Evolutionary conservation across 345 rosid species (phyloP), one percentile per base, ranked within the genome.

Genomic region (Linum lewisii): DNA sequence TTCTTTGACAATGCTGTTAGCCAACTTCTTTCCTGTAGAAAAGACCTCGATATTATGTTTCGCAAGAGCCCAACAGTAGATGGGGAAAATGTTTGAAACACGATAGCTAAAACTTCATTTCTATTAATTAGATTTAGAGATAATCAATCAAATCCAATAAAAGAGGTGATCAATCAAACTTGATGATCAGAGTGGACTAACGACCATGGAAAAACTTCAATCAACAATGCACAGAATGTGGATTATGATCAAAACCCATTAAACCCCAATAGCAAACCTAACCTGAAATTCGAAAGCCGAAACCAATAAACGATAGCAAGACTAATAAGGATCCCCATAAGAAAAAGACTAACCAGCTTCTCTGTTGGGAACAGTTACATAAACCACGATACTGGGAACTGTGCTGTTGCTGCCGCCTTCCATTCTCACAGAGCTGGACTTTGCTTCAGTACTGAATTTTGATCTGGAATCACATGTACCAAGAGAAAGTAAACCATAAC

Each of bases 351-450:
- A 61, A 88, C 98, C 96, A 71, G 89, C 82, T 68, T 92, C 97
- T 75, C 81, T 82, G 69, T 79, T 86, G 5, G 97, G 93, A 24
- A 88, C 98, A 63, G 95, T 88, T 58, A 88, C 91, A 60, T 86
- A 92, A 49, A 92, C 94, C 8, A 86, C 97, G 62, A 86, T 79
- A 66, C 87, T 84, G 15, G 88, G 87, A 51, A 86, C 97, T 56
- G 76, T 72, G n/a, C n/a, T n/a, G 61, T 71, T 69, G 72, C 78
- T 58, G 54, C 59, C 68, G 22, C 74, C 87, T 64, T 81, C 98
- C 97, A 88, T 86, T 74, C 64, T 80, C 63, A 71, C 75, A 49
- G 72, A 54, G 49, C 52, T 44, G 45, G 44, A 63, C 57, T 72
- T 62, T 21, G 73, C 38, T 56, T 64, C 71, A 36, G 63, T 68